Percentiles rank a stretch among this genome's conserved stretches.
These are phyloP conservation scores for Aspergillus biplanus DNA, from an alignment of 495 filamentous ascomycete species.

Conservation along the genomic window DNA sequence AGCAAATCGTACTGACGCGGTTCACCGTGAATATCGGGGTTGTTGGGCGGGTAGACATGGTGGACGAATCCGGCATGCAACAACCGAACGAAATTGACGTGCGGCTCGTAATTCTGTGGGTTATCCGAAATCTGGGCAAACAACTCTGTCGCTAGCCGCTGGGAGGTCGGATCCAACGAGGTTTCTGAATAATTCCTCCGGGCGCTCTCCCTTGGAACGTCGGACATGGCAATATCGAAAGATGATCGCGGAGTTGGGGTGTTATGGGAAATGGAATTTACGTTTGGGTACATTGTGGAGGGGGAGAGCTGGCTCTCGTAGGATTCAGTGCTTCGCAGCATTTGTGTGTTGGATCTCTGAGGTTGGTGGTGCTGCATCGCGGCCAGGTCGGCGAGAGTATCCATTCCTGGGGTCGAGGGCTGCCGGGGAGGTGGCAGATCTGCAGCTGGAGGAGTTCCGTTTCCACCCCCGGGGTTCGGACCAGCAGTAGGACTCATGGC, in stretches of 20 bases:
- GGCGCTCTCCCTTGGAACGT: slow-evolving; percentile 51
- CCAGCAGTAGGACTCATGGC: slow-evolving; percentile 28
- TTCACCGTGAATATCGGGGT: slow-evolving; percentile 49
- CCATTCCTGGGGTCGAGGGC: slow-evolving; percentile 63
- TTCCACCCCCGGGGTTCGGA: slow-evolving; percentile 36
- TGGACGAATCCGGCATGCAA: slow-evolving; percentile 66
- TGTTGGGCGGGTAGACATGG: slow-evolving; percentile 54
- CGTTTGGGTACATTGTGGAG: slow-evolving; percentile 48
- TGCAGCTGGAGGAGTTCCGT: slow-evolving; percentile 39
- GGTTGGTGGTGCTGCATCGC: slow-evolving; percentile 69
- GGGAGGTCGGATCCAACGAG: slow-evolving; percentile 58
- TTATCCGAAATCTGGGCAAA: slow-evolving; percentile 60
- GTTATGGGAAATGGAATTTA: slow-evolving; percentile 56
- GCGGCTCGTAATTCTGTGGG: slow-evolving; percentile 66
- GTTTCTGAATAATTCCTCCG: slow-evolving; percentile 52
- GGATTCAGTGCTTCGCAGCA: slow-evolving; percentile 50
- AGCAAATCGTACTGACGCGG: slow-evolving; percentile 60
- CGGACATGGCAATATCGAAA: slow-evolving; percentile 60
- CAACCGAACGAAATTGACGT: slow-evolving; percentile 64
- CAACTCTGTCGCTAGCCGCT: slow-evolving; percentile 55
- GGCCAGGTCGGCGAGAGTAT: slow-evolving; percentile 66
- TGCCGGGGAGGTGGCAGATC: slow-evolving; percentile 45
- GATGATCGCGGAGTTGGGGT: slow-evolving; percentile 57
- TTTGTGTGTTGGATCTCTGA: slow-evolving; percentile 46
- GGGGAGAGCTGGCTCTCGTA: slow-evolving; percentile 56